These are phyloP conservation scores for Acanthamoeba healyi DNA, from an alignment of 208 protist species.

Conservation along the genomic window DNA sequence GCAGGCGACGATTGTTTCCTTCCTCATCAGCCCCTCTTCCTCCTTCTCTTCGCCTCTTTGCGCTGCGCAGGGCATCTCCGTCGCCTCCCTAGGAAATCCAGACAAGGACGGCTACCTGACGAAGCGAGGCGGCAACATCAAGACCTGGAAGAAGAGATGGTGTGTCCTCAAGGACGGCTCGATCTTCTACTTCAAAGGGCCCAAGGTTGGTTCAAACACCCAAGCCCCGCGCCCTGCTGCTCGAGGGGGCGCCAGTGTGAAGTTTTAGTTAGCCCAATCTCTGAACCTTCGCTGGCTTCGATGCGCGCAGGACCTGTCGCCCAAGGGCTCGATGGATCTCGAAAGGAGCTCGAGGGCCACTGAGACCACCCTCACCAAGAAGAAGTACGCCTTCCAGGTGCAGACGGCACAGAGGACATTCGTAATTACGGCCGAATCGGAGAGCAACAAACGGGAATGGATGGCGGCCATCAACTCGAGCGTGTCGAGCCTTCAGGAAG, in stretches of 20 bases:
- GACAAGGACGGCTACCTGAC: constrained; percentile 68
- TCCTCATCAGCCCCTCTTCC: too few species aligned
- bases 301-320: constrained; percentile 26
- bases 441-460: constrained; percentile 1
- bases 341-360: constrained; percentile 77
- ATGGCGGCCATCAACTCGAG: background rate
- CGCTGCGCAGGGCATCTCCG: constrained; percentile 21
- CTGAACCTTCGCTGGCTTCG: background rate
- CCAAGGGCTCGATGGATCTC: constrained; percentile 81
- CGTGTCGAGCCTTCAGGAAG: background rate
- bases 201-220: too few species aligned
- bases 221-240: too few species aligned
- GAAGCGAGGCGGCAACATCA: constrained; percentile 39
- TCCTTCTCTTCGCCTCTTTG: too few species aligned
- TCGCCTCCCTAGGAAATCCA: constrained; percentile 15
- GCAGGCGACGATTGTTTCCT: too few species aligned
- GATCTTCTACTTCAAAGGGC: constrained; percentile 52
- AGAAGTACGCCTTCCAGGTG: constrained; percentile 76
- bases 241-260: too few species aligned
- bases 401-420: constrained; percentile 25
- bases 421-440: constrained; percentile 27
- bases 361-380: constrained; percentile 78
- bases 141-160: constrained; percentile 65
- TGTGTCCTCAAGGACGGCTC: constrained; percentile 22
- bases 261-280: too few species aligned